phyloP scores from a whole-genome alignment of 140 eudicot genomes.

The Erigeron philadelphicus region DNA sequence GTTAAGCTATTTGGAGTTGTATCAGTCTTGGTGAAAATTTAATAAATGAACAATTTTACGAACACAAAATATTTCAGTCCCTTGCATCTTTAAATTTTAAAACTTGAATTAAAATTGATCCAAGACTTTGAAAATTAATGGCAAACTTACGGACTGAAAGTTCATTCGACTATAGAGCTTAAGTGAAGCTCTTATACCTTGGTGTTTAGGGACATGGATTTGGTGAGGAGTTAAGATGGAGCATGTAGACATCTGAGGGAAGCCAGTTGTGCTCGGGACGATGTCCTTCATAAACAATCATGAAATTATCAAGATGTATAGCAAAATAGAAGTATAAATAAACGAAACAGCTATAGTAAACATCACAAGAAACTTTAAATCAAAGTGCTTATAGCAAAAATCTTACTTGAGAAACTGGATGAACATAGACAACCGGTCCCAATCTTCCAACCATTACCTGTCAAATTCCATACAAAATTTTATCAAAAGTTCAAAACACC shows the following conservation, averaged over 20 bases:
- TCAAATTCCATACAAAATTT: constrained; percentile 11
- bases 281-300: constrained; percentile 45
- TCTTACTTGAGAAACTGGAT: constrained; percentile 81
- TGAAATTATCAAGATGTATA: background rate
- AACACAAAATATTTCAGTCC: too few relatives aligned
- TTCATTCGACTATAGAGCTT: background rate
- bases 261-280: constrained; percentile 52
- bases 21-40: background rate
- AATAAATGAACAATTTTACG: background rate
- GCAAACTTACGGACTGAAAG: background rate
- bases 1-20: background rate
- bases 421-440: constrained; percentile 70
- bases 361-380: background rate
- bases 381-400: background rate
- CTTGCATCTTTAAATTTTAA: too few relatives aligned
- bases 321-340: background rate
- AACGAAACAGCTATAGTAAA: background rate
- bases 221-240: constrained; percentile 56
- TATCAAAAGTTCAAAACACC: background rate
- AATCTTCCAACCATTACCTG: constrained; percentile 76
- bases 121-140: too few relatives aligned
- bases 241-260: constrained; percentile 51
- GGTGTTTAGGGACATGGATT: constrained; percentile 62
- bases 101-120: too few relatives aligned
- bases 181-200: constrained; percentile 37